phyloP scores from a whole-genome alignment of 805 yeast species.

The Cyberlindnera xishuangbannaensis region DNA sequence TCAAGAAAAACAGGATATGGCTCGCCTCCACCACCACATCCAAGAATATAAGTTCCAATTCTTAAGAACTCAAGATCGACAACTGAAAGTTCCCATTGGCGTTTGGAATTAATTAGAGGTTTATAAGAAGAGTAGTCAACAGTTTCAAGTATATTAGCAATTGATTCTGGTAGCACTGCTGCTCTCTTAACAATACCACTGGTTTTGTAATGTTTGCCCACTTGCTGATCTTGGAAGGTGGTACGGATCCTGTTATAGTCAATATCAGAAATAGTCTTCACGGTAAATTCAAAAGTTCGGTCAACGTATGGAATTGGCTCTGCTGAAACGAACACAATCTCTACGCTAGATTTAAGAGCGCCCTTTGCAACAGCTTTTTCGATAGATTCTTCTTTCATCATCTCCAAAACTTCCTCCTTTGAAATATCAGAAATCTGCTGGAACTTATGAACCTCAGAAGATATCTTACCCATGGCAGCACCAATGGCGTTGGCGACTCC shows the following conservation, averaged over 20 bases:
- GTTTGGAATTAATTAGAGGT: constrained; percentile 4
- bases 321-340: constrained; percentile 18
- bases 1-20: constrained; percentile 34
- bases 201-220: background rate
- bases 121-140: constrained; percentile 18
- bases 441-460: constrained; percentile 13
- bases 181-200: background rate
- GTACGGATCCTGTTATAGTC: constrained; percentile 23
- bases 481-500: constrained; percentile 45
- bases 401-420: constrained; percentile 14
- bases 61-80: constrained; percentile 34
- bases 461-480: constrained; percentile 40
- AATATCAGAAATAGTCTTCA: constrained; percentile 14
- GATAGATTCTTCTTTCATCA: constrained; percentile 16
- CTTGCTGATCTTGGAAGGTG: constrained; percentile 30
- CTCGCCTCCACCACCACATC: constrained; percentile 46
- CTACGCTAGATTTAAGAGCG: constrained; percentile 17
- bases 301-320: constrained; percentile 28
- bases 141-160: constrained; percentile 3
- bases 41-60: constrained; percentile 40
- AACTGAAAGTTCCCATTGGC: constrained; percentile 20
- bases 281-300: constrained; percentile 16
- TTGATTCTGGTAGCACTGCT: background rate
- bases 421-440: constrained; percentile 2
- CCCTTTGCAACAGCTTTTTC: constrained; percentile 21